phyloP scores from a whole-genome alignment of 257 asterid species.

The Nyctanthes arbortristis region DNA sequence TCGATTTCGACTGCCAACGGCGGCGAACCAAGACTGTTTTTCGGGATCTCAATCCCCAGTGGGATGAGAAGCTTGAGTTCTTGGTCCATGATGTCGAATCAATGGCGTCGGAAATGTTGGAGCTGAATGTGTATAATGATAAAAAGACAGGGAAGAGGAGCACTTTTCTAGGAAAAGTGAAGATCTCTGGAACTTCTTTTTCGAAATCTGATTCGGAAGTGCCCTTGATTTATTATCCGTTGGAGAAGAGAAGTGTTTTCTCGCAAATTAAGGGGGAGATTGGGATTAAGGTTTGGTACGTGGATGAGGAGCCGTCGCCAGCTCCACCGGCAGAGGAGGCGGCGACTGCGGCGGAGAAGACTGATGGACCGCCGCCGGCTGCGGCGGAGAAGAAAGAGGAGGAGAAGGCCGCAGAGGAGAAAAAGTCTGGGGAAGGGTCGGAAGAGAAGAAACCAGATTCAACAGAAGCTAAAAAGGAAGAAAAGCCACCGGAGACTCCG shows the following conservation, averaged over 20 bases:
- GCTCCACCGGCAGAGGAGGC: constrained; percentile 30
- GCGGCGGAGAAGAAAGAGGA: constrained; percentile 38
- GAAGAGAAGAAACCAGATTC: constrained; percentile 30
- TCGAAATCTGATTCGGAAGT: constrained; percentile 53
- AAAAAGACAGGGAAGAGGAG: constrained; percentile 67
- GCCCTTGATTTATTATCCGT: constrained; percentile 71
- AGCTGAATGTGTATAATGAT: constrained; percentile 74
- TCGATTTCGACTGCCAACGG: constrained; percentile 87
- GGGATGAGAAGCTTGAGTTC: constrained; percentile 88
- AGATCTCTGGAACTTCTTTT: constrained; percentile 66
- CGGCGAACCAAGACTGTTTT: constrained; percentile 77
- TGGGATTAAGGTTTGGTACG: constrained; percentile 64
- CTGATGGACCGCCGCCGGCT: no score
- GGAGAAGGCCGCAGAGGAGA: constrained; percentile 34
- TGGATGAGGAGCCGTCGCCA: constrained; percentile 54
- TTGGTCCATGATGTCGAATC: constrained; percentile 56
- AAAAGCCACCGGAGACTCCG: constrained; percentile 49
- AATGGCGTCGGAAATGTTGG: constrained; percentile 58
- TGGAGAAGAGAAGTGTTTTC: constrained; percentile 90
- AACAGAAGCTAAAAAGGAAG: constrained; percentile 54
- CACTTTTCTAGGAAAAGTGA: constrained; percentile 82
- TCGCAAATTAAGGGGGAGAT: constrained; percentile 93
- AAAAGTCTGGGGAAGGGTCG: no score
- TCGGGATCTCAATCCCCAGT: constrained; percentile 84
- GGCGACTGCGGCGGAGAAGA: constrained; percentile 33